Conservation (phyloP, 2,329 filamentous ascomycete genomes). For the Lachnum nothofagi region DNA sequence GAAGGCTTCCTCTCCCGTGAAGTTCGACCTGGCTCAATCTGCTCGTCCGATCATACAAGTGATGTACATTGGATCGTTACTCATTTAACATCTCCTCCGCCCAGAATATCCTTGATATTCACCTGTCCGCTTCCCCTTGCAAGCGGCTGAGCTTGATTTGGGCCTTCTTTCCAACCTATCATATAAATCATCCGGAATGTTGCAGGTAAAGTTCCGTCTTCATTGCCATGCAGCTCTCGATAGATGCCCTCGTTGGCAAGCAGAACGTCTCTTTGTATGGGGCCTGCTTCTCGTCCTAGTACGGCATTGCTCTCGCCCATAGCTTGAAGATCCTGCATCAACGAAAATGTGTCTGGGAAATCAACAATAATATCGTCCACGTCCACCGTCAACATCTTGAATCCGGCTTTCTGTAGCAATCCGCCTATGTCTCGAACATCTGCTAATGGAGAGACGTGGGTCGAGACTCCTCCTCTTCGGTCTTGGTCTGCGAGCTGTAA, state of each 20-base stretch:
- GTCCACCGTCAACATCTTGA: conserved; percentile 93
- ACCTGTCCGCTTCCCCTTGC: conserved; percentile 78
- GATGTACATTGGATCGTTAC: not conserved
- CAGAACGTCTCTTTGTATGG: conserved; percentile 75
- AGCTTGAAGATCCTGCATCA: conserved; percentile 90
- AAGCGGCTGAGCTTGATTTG: conserved; percentile 72
- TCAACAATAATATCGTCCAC: conserved; percentile 96
- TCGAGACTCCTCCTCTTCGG: conserved; percentile 81
- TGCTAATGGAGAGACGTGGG: conserved; percentile 84
- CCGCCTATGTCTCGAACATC: conserved; percentile 90
- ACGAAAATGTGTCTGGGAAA: conserved; percentile 80
- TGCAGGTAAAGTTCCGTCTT: conserved; percentile 71
- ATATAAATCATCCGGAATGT: conserved; percentile 96
- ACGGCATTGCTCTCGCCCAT: conserved; percentile 96
- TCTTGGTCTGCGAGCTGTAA: conserved; percentile 90
- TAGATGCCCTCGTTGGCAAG: conserved; percentile 88
- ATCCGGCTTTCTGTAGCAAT: conserved; percentile 77
- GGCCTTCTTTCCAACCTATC: conserved; percentile 94
- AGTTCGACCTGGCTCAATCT: too few relatives aligned
- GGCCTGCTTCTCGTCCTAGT: conserved; percentile 73
- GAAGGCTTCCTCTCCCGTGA: too few relatives aligned
- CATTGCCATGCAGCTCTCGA: conserved; percentile 76
- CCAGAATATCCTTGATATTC: conserved; percentile 79
- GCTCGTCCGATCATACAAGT: too few relatives aligned
- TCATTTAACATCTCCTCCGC: conserved; percentile 30